Evolutionary conservation across 164 flowering plant genomes (phyloP), one percentile per base, ranked within the genome.

Genomic region (Umbilicus rupestris): DNA sequence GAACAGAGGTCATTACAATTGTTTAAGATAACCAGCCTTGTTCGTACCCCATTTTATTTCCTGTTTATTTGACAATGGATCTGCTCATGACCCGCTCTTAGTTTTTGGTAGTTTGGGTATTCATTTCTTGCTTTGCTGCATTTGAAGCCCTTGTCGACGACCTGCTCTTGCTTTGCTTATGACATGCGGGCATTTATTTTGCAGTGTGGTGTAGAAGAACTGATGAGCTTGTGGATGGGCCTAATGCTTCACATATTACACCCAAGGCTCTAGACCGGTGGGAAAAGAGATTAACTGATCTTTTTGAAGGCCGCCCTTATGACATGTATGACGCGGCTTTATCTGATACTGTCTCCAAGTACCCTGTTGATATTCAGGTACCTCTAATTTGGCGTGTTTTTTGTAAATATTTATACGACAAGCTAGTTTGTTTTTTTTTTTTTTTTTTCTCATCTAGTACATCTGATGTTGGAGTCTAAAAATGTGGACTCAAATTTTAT

Each of bases 171-270:
- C n/a, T n/a, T n/a, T n/a, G n/a, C n/a, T n/a, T n/a, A 5, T 67
- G 19, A 44, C 24, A n/a, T n/a, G 24, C 24, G 55, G 5, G 26
- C 52, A 19, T 62, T 41, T 62, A 35, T 30, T 12, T 14, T 66
- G 30, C 84, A 91, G 97, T 91, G 52, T 91, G 97, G 97, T 91
- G 97, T 75, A 82, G 97, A 81, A 86, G 97, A 77, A 91, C 97
- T 7, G 97, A 91, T 71, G 97, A 91, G 71, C 96, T 91, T 68
- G 96, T 91, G 19, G 97, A 91, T 79, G 97, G 97, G 10, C 97
- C 97, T 31, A 91, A 91, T 80, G 91, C 96, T 45, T 85, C 94
- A 39, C 97, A 91, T 68, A 87, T 91, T 71, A 91, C 97, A 52
- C 97, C 97, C n/a, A 73, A 69, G 24, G 96, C 94, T 70, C 73